Base-by-base conservation (phyloP, 2,329 filamentous ascomycete genomes). In the Elsinoe australis region DNA sequence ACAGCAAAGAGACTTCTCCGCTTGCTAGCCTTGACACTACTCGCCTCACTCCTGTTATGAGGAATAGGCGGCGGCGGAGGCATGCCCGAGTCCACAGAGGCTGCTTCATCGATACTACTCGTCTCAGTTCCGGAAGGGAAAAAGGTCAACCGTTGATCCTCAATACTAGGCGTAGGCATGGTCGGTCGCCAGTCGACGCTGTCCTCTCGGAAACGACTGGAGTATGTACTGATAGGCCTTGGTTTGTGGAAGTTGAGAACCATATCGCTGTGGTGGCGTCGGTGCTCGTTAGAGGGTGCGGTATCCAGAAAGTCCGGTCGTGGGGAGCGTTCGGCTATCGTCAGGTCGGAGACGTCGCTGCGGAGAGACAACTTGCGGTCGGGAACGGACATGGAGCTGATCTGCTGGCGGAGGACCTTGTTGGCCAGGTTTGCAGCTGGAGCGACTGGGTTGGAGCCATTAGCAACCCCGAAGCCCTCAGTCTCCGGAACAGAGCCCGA, bases 181-280 rank as follows among this genome's bases (percentile, higher is more conserved):
- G 26, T 44, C 15, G 39, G 39, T n/a, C 26, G 24, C 39, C 39
- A 44, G 17, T 44, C 39, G 5, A 44, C 39, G n/a, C 18, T 44
- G 17, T 32, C 39, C n/a, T 44, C 39, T 21, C 39, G n/a, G 17
- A 44, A 44, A 8, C 39, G 22, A 5, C 22, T 53, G 49, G 14
- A 41, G 47, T 14, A 51, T 17, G 39, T 44, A 14, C 21, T 44
- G 14, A 44, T 15, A 24, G 50, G 46, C 32, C 32, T 51, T 10
- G 49, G 48, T 31, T 19, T 35, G 24, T 47, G 21, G 28, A 38
- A 38, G 34, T 48, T 36, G 44, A 47, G 44, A 14, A 22, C 14
- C 32, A 36, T 48, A n/a, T 38, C 33, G 34, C 45, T 38, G n/a
- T 36, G 24, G 9, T n/a, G 17, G 3, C 33, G 32, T 15, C 32